Evolutionary conservation across 2,329 filamentous ascomycete genomes (phyloP), one percentile per base, ranked within the genome.

Genomic region (Exophiala phaeomuriformis): DNA sequence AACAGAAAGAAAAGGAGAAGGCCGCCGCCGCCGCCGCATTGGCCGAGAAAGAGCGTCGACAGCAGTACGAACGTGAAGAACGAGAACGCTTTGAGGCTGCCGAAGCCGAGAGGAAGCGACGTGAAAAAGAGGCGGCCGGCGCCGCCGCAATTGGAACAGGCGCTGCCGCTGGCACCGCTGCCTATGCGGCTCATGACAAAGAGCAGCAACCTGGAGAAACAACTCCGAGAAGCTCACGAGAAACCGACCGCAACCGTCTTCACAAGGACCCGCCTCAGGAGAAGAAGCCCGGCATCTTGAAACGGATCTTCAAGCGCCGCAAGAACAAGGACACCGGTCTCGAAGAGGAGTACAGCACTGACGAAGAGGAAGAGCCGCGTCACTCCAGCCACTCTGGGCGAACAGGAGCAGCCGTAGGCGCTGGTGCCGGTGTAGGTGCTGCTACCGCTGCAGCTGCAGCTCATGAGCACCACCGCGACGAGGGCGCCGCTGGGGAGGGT

Each of bases 291-390:
- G 47, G 50, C 27, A 47, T 63, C 28, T 45, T 63, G 47, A 61
- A 59, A 46, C 55, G 61, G n/a, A 61, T 63, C 41, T 61, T 63
- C 53, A 57, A 55, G 48, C 50, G 55, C n/a, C 56, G 60, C 49
- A 61, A 59, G 58, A 63, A 62, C 56, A 62, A 63, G 51, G 58
- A 62, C 30, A 62, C 59, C 1, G 61, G 61, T 12, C 58, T 55
- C 27, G 57, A 60, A 3, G 61, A 62, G 41, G 59, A 63, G 10
- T 61, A 63, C 54, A 56, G 54, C 28, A 54, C 58, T 3, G 56
- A 63, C 33, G 61, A 61, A 19, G 54, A 61, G 10, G 58, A 63
- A 8, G 40, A 43, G 12, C 40, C 39, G 12, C 48, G 56, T 46
- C 33, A 33, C 12, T 30, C 50, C 47, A 40, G 39, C 12, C 47